Evolutionary conservation across 768 basidiomycete species (phyloP).

Genomic region (Antrodiella citrinella): DNA sequence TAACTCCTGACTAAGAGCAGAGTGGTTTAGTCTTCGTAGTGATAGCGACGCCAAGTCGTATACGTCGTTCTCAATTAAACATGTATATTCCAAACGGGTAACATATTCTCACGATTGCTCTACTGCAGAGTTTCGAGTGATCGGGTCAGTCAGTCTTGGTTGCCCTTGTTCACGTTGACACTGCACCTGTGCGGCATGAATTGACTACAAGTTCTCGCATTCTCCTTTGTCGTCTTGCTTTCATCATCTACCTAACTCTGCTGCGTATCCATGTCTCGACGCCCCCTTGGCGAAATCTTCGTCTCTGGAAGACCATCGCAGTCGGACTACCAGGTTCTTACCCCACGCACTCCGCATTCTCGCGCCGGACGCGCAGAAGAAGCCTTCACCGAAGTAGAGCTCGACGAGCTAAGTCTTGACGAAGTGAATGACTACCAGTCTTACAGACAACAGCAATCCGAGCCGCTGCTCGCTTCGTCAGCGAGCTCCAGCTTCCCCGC

Average conservation of each 20-base stretch:
- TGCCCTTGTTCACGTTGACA: no score
- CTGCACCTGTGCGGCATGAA: no score
- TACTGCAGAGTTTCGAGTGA: not conserved
- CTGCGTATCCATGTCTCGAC: conserved; percentile 1
- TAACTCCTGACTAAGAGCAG: no score
- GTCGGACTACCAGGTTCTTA: conserved; percentile 25
- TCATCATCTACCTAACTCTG: no score
- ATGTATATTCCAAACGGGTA: no score
- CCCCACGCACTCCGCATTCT: conserved; percentile 58
- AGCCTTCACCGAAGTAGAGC: conserved; percentile 40
- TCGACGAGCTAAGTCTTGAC: conserved; percentile 27
- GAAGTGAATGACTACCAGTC: conserved; percentile 33
- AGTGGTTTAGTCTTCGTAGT: no score
- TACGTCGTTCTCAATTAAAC: no score
- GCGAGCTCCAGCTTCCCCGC: conserved; percentile 25
- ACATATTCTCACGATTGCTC: no score
- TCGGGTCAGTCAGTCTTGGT: not conserved
- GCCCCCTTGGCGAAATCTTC: conserved; percentile 12
- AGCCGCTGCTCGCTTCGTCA: conserved; percentile 43
- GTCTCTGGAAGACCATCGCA: conserved; percentile 7
- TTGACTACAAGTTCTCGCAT: not conserved
- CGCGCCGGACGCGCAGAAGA: conserved; percentile 51
- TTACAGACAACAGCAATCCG: conserved; percentile 26
- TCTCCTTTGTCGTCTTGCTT: not conserved
- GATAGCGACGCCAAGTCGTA: no score